Conservation (phyloP, 306 rosid species). For the Astragalus membranaceus region DNA sequence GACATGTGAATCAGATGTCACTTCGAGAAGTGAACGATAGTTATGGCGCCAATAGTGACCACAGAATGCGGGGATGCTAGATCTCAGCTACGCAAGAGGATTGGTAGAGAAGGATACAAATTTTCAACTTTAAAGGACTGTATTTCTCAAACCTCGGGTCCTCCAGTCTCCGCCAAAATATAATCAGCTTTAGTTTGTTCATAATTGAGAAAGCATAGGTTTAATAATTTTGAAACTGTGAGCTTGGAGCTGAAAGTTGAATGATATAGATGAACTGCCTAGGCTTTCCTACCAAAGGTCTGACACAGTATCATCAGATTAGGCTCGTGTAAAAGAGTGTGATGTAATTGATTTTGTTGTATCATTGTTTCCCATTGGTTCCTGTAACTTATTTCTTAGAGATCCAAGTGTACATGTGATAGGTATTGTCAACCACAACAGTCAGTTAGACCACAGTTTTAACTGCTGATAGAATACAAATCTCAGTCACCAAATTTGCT, state of each 20-base stretch:
- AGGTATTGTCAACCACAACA: slow-evolving; percentile 1
- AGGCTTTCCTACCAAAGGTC: slow-evolving; percentile 9
- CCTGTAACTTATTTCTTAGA: slow-evolving; percentile 19
- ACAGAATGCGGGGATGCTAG: not conserved
- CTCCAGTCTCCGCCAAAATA: slow-evolving; percentile 7
- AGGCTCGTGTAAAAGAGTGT: slow-evolving; percentile 20
- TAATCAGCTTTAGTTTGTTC: slow-evolving; percentile 22
- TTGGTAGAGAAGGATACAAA: slow-evolving; percentile 2
- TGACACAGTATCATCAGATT: slow-evolving; percentile 3
- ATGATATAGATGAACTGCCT: slow-evolving; percentile 18
- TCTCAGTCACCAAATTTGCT: not conserved
- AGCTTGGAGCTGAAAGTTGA: slow-evolving; percentile 33
- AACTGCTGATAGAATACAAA: not conserved
- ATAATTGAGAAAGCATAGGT: slow-evolving; percentile 22
- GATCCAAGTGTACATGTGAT: slow-evolving; percentile 17
- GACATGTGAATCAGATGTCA: slow-evolving; percentile 20
- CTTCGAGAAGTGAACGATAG: slow-evolving; percentile 22
- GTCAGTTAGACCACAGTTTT: not conserved
- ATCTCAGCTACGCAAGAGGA: slow-evolving; percentile 12
- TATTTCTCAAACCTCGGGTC: slow-evolving; percentile 19
- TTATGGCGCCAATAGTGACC: not conserved
- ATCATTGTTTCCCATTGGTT: slow-evolving; percentile 17
- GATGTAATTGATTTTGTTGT: slow-evolving; percentile 30
- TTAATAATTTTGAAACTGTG: slow-evolving; percentile 32
- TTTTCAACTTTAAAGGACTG: slow-evolving; percentile 12